Evolutionary conservation across 306 rosid genomes (phyloP), one percentile per base, ranked within the genome.

Genomic region (Lagenaria siceraria): DNA sequence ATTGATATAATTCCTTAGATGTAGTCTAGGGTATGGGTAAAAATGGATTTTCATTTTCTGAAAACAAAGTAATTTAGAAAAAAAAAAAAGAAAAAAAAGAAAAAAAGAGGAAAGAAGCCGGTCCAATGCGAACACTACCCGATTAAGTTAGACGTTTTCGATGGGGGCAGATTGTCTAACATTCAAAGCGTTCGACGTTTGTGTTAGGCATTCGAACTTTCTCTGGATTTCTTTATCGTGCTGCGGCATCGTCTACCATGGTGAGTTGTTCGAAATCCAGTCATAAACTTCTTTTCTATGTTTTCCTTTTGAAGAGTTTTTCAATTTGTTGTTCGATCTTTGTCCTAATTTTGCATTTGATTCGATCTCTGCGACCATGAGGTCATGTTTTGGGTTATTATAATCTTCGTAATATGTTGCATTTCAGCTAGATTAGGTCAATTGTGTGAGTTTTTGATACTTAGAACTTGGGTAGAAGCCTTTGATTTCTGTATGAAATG

Each of bases 121-220:
- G 21, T 42, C 71, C 25, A 31, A 63, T 63, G 70, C 46, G 70
- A 63, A 63, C 42, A 31, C 42, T 8, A 9, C 7, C 15, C 7
- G 71, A 40, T 40, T 43, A 19, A 40, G 15, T 21, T 38, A 40
- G 54, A 68, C n/a, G 69, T 42, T 69, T 69, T n/a, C 35, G 12
- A 69, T 69, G 12, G 11, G 71, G 10, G 31, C 13, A 24, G 11
- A 17, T 51, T 51, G 21, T 51, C 55, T 11, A 46, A 10, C 11
- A 66, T 70, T 70, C 76, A 70, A 43, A 70, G 38, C 40, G n/a
- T 70, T 70, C 55, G 58, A 70, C 58, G 40, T 40, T 70, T 68
- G 31, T n/a, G 35, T 42, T 64, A 18, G 55, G 6, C 75, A 36
- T 69, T 69, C 55, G 14, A 25, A 25, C 14, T 70, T 70, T 70